Evolutionary conservation across 2,329 filamentous ascomycete species (phyloP).

Genomic region (Apiospora rasikravindrae): DNA sequence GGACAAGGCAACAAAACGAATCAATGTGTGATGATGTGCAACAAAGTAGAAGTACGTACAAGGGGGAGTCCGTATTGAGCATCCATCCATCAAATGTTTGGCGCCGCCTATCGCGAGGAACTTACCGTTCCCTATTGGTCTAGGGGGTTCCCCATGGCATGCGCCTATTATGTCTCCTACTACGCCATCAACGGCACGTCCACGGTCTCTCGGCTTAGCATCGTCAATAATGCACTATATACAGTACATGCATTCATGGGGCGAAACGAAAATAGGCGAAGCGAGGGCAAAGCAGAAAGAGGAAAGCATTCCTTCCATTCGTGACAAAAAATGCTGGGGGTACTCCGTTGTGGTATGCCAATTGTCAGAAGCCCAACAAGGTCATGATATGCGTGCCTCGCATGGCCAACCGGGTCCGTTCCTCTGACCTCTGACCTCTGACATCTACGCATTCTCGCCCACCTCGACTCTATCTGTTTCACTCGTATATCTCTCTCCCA

Average conservation of each 20-base stretch:
- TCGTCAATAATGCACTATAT: background rate
- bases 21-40: background rate
- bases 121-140: slow-evolving; percentile 1
- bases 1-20: background rate
- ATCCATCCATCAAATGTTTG: background rate
- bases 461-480: background rate
- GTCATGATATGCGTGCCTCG: background rate
- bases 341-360: background rate
- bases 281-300: slow-evolving; percentile 1
- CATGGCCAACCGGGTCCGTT: background rate
- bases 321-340: background rate
- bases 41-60: slow-evolving; percentile 5
- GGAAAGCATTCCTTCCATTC: background rate
- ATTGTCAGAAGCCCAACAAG: background rate
- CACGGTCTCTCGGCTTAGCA: slow-evolving; percentile 8
- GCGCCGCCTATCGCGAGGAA: slow-evolving; percentile 12
- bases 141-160: background rate
- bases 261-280: background rate
- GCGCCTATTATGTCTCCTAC: background rate
- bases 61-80: background rate
- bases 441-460: background rate
- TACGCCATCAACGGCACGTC: background rate
- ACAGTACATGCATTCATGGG: background rate
- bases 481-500: background rate
- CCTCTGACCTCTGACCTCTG: background rate